Conservation (phyloP, 306 rosid genomes). For the Cajanus cajan region DNA sequence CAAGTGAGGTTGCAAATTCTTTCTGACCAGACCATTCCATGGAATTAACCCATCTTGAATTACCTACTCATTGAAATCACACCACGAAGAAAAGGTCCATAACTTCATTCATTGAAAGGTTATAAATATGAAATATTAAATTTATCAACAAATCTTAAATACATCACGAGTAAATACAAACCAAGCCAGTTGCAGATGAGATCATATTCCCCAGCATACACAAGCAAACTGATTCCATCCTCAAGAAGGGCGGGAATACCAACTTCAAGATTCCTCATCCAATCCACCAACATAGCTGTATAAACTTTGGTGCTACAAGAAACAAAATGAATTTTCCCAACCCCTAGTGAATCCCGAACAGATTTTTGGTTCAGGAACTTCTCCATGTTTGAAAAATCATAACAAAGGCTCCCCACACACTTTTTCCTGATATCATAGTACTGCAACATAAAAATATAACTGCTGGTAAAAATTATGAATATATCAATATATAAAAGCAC, state of each 20-base stretch:
- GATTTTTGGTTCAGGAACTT: constrained; percentile 69
- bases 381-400: constrained; percentile 91
- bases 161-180: constrained; percentile 25
- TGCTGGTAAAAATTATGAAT: constrained; percentile 22
- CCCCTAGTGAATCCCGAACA: constrained; percentile 77
- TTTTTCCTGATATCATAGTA: constrained; percentile 85
- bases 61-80: constrained; percentile 52
- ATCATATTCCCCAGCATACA: constrained; percentile 95
- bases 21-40: constrained; percentile 92
- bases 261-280: constrained; percentile 94
- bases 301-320: constrained; percentile 82
- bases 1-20: constrained; percentile 59
- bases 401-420: constrained; percentile 88
- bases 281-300: constrained; percentile 74
- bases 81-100: constrained; percentile 12
- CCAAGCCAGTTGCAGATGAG: constrained; percentile 99
- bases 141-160: constrained; percentile 2
- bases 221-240: constrained; percentile 78
- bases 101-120: constrained; percentile 14
- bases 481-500: neutral
- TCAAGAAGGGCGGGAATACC: constrained; percentile 90
- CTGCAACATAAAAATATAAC: constrained; percentile 43
- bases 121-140: constrained; percentile 21
- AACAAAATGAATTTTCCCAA: constrained; percentile 77
- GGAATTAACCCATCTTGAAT: constrained; percentile 95